Evolutionary conservation across 352 stramenopile genomes (phyloP), one percentile per base, ranked within the genome.

Genomic region (Phytophthora tentaculata): DNA sequence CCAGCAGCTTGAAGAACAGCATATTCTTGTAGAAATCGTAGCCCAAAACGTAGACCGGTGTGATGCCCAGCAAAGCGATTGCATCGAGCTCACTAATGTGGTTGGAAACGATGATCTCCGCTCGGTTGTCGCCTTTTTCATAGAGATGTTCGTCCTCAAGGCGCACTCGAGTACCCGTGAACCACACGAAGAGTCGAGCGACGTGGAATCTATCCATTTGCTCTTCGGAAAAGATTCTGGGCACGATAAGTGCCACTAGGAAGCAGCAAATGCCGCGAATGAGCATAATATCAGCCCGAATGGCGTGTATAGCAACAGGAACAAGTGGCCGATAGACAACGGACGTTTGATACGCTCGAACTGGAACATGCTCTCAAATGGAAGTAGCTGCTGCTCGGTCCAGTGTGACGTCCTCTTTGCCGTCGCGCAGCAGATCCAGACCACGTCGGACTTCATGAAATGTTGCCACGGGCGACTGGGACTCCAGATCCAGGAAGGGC

Each of bases 11-110:
- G 69, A 90, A 90, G 37, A 91, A 85, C 17, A 92, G 63, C 80
- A 90, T 87, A 32, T 84, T 84, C 67, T 92, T 87, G 79, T 91
- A 92, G n/a, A 92, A 90, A n/a, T 90, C 84, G 75, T 92, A 92
- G 45, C 84, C 84, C 47, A 92, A 72, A 20, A 90, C 69, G 53
- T 90, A 83, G 12, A 75, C 74, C 5, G 84, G 73, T 13, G 73
- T 73, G 57, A 91, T 59, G 19, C 51, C 58, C 9, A 92, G 55
- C 59, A 92, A 67, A 3, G 82, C 82, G 23, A 92, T 64, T 0
- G 82, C 84, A 44, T 90, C 84, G 45, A 92, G 89, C 75, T 92
- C 84, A 39, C 82, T 90, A 59, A 92, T 84, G 73, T 92, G 84
- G 79, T 92, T 92, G 23, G 77, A 64, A n/a, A 87, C 84, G 28